These are phyloP conservation scores for Candida nemodendra DNA, from an alignment of 805 yeast species.

Conservation along the genomic window DNA sequence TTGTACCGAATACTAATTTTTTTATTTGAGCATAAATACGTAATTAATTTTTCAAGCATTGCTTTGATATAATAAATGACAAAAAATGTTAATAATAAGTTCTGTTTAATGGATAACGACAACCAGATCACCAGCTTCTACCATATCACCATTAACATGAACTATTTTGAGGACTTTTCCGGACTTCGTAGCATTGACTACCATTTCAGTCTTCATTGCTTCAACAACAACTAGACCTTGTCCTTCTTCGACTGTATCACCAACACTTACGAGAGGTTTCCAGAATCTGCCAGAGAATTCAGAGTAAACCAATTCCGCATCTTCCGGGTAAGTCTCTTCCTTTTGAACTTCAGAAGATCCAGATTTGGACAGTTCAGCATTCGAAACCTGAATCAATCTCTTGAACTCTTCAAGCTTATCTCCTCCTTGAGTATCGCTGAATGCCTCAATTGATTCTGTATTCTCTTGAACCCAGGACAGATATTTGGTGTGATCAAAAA, in stretches of 20 bases:
- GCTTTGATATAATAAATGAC: too few relatives aligned
- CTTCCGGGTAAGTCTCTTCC: conserved; percentile 65
- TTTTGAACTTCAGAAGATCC: conserved; percentile 46
- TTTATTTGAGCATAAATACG: too few relatives aligned
- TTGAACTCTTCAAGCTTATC: conserved; percentile 86
- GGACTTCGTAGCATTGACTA: conserved; percentile 64
- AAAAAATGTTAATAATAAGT: not conserved
- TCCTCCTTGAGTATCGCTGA: conserved; percentile 67
- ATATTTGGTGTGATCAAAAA: conserved; percentile 81
- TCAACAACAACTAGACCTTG: conserved; percentile 87
- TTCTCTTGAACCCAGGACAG: conserved; percentile 75
- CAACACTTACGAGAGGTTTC: conserved; percentile 82
- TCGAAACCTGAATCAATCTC: conserved; percentile 74
- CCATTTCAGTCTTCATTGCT: conserved; percentile 99
- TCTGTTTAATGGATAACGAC: conserved; percentile 52
- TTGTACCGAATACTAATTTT: too few relatives aligned
- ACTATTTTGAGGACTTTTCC: conserved; percentile 73
- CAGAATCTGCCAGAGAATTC: conserved; percentile 97
- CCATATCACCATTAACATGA: conserved; percentile 91
- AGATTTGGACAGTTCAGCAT: conserved; percentile 63
- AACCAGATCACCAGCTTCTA: conserved; percentile 93
- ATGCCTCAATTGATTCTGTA: conserved; percentile 66
- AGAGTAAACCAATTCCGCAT: conserved; percentile 82
- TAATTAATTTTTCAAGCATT: too few relatives aligned
- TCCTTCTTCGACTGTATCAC: conserved; percentile 69